Conservation (phyloP, 1,284 basidiomycete genomes). For the Meira nashicola region DNA sequence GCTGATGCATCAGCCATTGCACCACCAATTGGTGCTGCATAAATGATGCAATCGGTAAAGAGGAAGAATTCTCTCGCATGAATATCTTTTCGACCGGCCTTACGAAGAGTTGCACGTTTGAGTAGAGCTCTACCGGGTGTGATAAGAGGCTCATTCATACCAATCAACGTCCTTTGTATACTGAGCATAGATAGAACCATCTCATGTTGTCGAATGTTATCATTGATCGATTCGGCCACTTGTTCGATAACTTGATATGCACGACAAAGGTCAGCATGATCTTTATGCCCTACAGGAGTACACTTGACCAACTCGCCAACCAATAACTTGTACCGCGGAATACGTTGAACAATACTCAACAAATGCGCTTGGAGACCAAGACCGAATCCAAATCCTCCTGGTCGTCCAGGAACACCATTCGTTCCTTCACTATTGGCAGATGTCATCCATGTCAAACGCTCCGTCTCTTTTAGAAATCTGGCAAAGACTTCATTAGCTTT, state of each 20-base stretch:
- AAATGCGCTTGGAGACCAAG: slow-evolving; percentile 50
- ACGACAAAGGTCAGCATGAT: slow-evolving; percentile 28
- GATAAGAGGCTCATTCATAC: slow-evolving; percentile 43
- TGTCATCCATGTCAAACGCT: slow-evolving; percentile 19
- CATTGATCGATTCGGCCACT: slow-evolving; percentile 47
- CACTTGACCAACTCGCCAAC: slow-evolving; percentile 41
- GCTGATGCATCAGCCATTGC: slow-evolving; percentile 37
- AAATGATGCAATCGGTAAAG: slow-evolving; percentile 49
- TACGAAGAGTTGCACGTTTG: slow-evolving; percentile 42
- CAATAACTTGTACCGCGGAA: slow-evolving; percentile 48
- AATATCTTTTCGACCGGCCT: slow-evolving; percentile 48
- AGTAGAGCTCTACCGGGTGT: slow-evolving; percentile 44
- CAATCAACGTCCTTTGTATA: slow-evolving; percentile 41
- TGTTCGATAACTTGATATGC: slow-evolving; percentile 40
- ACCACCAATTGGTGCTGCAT: slow-evolving; percentile 37
- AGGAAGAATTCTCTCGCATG: slow-evolving; percentile 50
- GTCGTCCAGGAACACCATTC: slow-evolving; percentile 6
- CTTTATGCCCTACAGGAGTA: slow-evolving; percentile 40
- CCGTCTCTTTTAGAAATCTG: slow-evolving; percentile 40
- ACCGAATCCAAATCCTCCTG: slow-evolving; percentile 33
- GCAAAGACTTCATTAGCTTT: slow-evolving; percentile 40
- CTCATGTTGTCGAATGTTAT: slow-evolving; percentile 50
- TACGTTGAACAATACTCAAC: slow-evolving; percentile 50
- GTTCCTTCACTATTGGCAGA: slow-evolving; percentile 1
- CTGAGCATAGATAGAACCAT: slow-evolving; percentile 45